These are phyloP conservation scores for Euphorbia lathyris DNA, from an alignment of 345 rosid species.

Conservation along the genomic window DNA sequence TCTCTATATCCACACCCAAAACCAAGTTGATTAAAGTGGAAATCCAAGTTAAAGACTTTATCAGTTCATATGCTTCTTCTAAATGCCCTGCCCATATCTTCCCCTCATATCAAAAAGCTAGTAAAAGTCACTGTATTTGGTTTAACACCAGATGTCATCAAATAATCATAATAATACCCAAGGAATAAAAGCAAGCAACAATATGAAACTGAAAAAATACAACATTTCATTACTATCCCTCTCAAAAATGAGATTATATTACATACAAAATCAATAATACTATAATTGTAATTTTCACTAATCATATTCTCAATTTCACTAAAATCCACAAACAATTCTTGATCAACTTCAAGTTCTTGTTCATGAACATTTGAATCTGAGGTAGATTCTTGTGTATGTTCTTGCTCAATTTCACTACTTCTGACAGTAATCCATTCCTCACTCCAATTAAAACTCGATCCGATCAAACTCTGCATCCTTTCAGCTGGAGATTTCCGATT, in stretches of 20 bases:
- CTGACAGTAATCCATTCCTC: constrained; percentile 75
- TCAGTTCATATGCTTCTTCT: too few species aligned
- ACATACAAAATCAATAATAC: constrained; percentile 33
- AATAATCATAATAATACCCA: too few species aligned
- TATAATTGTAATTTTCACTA: constrained; percentile 5
- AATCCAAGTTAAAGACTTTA: too few species aligned
- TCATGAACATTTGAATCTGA: constrained; percentile 20
- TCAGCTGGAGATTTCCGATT: constrained; percentile 24
- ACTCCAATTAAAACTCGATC: constrained; percentile 34
- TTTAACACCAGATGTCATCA: too few species aligned
- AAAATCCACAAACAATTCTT: constrained; percentile 30
- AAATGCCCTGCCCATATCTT: too few species aligned
- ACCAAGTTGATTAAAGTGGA: too few species aligned
- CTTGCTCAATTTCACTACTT: constrained; percentile 25
- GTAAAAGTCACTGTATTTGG: too few species aligned
- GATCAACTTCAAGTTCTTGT: constrained; percentile 38
- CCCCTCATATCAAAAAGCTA: too few species aligned
- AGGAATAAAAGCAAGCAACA: background rate
- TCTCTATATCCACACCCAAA: too few species aligned
- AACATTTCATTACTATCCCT: constrained; percentile 17
- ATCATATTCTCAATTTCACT: constrained; percentile 14
- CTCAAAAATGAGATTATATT: constrained; percentile 23
- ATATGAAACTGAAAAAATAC: constrained; percentile 18
- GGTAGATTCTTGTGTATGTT: too few species aligned
- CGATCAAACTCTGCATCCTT: constrained; percentile 47